Evolutionary conservation across 202 grass and related monocot species (phyloP).

Genomic region (Digitaria exilis): DNA sequence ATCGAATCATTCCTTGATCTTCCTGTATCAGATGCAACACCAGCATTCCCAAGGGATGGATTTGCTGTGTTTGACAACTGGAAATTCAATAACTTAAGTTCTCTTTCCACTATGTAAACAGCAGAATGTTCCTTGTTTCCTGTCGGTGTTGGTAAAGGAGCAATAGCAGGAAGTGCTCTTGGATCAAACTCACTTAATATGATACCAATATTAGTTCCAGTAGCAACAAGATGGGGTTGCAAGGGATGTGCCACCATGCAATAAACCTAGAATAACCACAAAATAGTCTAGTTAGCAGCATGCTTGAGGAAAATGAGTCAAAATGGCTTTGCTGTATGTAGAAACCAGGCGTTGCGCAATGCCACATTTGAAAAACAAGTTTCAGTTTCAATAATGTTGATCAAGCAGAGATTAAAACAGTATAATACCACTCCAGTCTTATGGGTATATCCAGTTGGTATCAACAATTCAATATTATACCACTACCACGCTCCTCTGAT

Average conservation of each 20-base stretch:
- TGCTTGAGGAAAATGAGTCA: slow-evolving; percentile 31
- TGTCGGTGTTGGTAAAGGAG: slow-evolving; percentile 68
- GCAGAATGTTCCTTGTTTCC: slow-evolving; percentile 90
- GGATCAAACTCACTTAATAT: slow-evolving; percentile 99
- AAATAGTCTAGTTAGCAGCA: slow-evolving; percentile 33
- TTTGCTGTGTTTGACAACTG: slow-evolving; percentile 87
- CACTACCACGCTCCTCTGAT: too few relatives aligned
- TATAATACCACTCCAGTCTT: not conserved
- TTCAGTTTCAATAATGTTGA: not conserved
- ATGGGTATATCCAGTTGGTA: not conserved
- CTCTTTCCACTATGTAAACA: slow-evolving; percentile 96
- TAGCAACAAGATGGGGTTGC: slow-evolving; percentile 98
- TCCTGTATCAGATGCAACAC: slow-evolving; percentile 60
- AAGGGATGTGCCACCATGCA: slow-evolving; percentile 99
- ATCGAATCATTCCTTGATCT: slow-evolving; percentile 63
- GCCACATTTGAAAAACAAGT: not conserved
- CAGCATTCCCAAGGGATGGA: slow-evolving; percentile 66
- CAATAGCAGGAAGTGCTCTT: slow-evolving; percentile 89
- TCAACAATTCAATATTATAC: not conserved
- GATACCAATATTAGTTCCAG: slow-evolving; percentile 96
- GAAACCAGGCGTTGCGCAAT: slow-evolving; percentile 16
- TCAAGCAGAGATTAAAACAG: not conserved
- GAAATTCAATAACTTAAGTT: slow-evolving; percentile 94
- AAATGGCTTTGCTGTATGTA: slow-evolving; percentile 1
- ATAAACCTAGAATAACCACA: slow-evolving; percentile 73